These are phyloP conservation scores for Quercus suber DNA, from an alignment of 306 rosid genomes.

Conservation along the genomic window DNA sequence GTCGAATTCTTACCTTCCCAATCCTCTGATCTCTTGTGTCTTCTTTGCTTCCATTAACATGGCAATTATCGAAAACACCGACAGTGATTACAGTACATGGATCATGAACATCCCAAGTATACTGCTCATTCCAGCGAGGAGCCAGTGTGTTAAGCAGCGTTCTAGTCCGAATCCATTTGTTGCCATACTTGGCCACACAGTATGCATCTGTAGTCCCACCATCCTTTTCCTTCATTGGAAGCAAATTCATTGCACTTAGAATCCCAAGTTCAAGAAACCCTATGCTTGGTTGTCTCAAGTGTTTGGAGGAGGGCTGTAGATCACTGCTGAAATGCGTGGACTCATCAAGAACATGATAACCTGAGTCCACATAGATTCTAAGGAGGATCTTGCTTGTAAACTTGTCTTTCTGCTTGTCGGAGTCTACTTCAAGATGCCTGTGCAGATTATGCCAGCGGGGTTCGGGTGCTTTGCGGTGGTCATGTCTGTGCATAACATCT, in stretches of 20 bases:
- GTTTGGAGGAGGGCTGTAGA: constrained; percentile 81
- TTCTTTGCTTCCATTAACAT: constrained; percentile 54
- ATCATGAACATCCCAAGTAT: constrained; percentile 89
- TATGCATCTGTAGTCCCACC: constrained; percentile 79
- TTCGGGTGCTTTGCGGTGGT: constrained; percentile 59
- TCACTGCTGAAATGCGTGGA: constrained; percentile 91
- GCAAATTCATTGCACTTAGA: constrained; percentile 71
- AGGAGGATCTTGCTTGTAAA: constrained; percentile 93
- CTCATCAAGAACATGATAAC: constrained; percentile 96
- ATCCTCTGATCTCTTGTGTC: constrained; percentile 67
- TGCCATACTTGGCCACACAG: constrained; percentile 94
- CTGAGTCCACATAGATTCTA: constrained; percentile 55
- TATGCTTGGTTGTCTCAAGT: constrained; percentile 55
- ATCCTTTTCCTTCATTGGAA: constrained; percentile 76
- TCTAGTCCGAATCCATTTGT: constrained; percentile 90
- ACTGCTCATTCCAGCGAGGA: constrained; percentile 98
- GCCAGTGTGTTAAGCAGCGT: constrained; percentile 68
- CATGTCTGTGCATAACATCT: constrained; percentile 42
- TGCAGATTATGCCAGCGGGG: constrained; percentile 74
- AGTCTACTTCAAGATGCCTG: constrained; percentile 44
- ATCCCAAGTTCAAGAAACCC: constrained; percentile 93
- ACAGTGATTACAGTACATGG: constrained; percentile 87
- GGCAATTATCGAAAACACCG: constrained; percentile 78
- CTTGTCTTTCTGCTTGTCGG: constrained; percentile 71
- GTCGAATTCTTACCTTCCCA: constrained; percentile 87